Base-by-base conservation (phyloP, 2,329 filamentous ascomycete genomes). In the Penicillium sp. region DNA sequence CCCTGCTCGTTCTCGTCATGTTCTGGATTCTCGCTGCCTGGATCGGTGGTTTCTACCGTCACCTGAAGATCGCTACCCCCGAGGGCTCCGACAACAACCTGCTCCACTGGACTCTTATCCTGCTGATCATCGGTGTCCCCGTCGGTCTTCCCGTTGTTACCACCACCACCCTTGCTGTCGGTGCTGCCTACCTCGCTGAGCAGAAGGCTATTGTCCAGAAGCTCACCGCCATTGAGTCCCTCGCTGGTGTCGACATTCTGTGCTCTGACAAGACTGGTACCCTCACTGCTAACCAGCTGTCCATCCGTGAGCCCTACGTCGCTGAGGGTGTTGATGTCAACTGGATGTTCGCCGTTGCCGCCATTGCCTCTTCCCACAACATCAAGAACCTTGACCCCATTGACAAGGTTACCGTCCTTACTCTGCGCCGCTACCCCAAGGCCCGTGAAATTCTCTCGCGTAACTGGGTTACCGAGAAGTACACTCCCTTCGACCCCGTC, bases 251-350 rank as follows among this genome's bases (percentile, higher is more conserved):
- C 61, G 87, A 90, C 69, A 85, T 90, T 67, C 85, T 90, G 62
- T 91, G 88, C 81, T 90, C 88, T 67, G 88, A 91, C 78, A 90
- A 91, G 83, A 90, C 88, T 44, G 88, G 88, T 79, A 91, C 88
- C 31, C 81, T 90, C 53, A 73, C 71, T 60, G 71, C 71, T 46
- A 73, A 73, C 65, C 87, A 90, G 79, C 82, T 90, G 51, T 87
- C 84, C 68, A 88, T 90, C 69, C 87, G 88, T 72, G 88, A 90
- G 70, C 88, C 88, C 20, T 90, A 87, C 75, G 87, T 90, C 56
- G 84, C 86, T 58, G 88, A 90, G 74, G 88, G 88, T 66, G 84
- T 89, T 70, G 87, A 90, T 75, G 85, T 90, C 73, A 88, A 90
- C 80, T 90, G 87, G 87, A 90, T 90, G 87, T 90, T 90, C 88